Conservation (phyloP, 331 rosid genomes). For the Malus hybrid region DNA sequence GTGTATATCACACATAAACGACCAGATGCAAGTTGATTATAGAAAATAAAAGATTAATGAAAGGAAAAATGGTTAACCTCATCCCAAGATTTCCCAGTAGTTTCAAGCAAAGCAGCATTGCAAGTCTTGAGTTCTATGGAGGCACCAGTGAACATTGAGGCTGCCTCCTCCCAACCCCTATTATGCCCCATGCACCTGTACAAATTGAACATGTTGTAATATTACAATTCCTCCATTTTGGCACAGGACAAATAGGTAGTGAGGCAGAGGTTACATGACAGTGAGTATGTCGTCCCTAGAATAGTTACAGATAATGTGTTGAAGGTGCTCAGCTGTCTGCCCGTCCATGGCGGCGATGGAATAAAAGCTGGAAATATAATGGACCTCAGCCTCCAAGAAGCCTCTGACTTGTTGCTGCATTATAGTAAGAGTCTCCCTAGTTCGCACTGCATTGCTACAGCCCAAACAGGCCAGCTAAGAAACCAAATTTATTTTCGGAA, state of each 20-base stretch:
- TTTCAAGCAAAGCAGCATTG: slow-evolving; percentile 89
- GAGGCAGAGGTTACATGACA: slow-evolving; percentile 55
- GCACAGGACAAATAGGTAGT: not conserved
- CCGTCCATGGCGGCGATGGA: slow-evolving; percentile 98
- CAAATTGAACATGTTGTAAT: slow-evolving; percentile 17
- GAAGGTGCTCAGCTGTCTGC: slow-evolving; percentile 96
- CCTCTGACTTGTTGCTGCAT: slow-evolving; percentile 76
- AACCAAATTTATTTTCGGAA: not conserved
- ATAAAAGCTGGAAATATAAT: slow-evolving; percentile 83
- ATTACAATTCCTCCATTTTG: slow-evolving; percentile 8
- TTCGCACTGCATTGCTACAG: slow-evolving; percentile 71
- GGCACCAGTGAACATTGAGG: slow-evolving; percentile 86
- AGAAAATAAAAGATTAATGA: not conserved
- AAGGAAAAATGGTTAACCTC: slow-evolving; percentile 54
- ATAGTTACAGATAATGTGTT: slow-evolving; percentile 58
- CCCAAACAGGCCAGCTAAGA: slow-evolving; percentile 23
- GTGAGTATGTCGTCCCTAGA: slow-evolving; percentile 73
- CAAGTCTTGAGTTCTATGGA: slow-evolving; percentile 80
- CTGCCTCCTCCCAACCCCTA: slow-evolving; percentile 98
- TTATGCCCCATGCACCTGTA: slow-evolving; percentile 99
- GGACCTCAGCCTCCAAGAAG: slow-evolving; percentile 73
- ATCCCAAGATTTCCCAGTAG: slow-evolving; percentile 84
- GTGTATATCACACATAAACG: too few relatives aligned
- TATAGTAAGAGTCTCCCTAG: slow-evolving; percentile 73
- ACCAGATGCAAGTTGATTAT: not conserved